Evolutionary conservation across 2,329 filamentous ascomycete genomes (phyloP), one percentile per base, ranked within the genome.

Genomic region (Coniochaeta sp.): DNA sequence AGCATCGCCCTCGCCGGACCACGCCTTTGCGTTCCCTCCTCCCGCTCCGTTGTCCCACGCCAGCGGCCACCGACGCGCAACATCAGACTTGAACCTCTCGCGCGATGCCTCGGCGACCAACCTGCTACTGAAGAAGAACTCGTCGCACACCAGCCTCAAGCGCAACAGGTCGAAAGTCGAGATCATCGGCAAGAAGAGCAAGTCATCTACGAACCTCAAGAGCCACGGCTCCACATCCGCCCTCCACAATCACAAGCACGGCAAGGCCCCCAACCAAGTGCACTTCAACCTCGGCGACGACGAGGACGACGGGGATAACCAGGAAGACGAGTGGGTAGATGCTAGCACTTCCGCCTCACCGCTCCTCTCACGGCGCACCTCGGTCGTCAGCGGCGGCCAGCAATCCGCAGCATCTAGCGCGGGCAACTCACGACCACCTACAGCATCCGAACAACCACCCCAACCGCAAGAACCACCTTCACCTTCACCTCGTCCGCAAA

Each of bases 241-340:
- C 31, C 74, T 76, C 61, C 76, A 80, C 62, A 72, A 74, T 66
- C 78, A 78, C 73, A 33, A 63, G 56, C 36, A 57, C 54, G 26
- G 28, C 54, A 57, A 38, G 34, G 56, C 60, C n/a, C 60, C 52
- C 38, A 66, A 65, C 28, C 80, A 82, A 63, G 85, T 88, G 34
- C 85, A 86, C 67, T 88, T 88, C 66, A 84, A 87, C 66, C 77
- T 88, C 59, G 85, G 85, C 58, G 80, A 76, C 67, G 77, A 79
- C 26, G 68, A 75, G 65, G 74, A 76, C 64, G 77, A 74, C 52
- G 72, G 72, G 47, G 72, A 72, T 34, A 72, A 75, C 47, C 71
- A 70, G 43, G 80, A 83, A 58, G 83, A 85, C 77, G 85, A 85
- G 74, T 88, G 86, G 86, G 83, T 88, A 47, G 86, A 89, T 72